Base-by-base conservation (phyloP, 148 eudicot species). In the Rheum nobile region DNA sequence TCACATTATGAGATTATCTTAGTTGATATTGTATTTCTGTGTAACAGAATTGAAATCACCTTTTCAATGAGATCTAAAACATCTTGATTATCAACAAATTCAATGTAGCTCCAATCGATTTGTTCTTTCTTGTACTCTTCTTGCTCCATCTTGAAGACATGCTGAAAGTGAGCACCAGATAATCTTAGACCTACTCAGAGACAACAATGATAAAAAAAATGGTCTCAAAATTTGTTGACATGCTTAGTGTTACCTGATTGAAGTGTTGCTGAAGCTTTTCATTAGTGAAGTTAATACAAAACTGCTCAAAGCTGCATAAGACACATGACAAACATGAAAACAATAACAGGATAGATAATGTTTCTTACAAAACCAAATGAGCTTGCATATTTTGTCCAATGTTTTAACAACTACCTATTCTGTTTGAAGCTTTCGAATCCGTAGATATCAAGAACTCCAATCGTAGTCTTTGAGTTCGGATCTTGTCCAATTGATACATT, bases 61-160 rank as follows among this genome's bases (percentile, higher is more conserved):
- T 95, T 95, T 83, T 95, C 99, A 75, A 95, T 95, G 77, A 95
- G 99, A 91, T 95, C 99, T 82, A 95, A 86, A 73, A 95, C 99
- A 83, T 92, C 99, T 86, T 95, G 96, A 83, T 95, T 95, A 78
- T 95, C 99, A 65, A 95, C 96, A 77, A 95, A 95, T 80, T 95
- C 97, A 73, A 95, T 95, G 80, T 95, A 95, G 87, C 99, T 95
- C 99, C 99, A 95, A 75, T 95, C 82, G 77, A 95, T 95, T 74
- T 85, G 87, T 88, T 95, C 99, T 82, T 92, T 92, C 14, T 90
- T 87, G 83, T 95, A 95, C 82, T 95, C 98, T 78, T 94, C 98
- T 90, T 94, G 98, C 81, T 94, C 99, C 99, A 90, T 96, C 76
- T 96, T 92, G 84, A 96, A 92, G 68, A 96, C 97, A 67, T 96